Base-by-base conservation (phyloP, 352 stramenopile species). In the Aphanomyces cochlioides region DNA sequence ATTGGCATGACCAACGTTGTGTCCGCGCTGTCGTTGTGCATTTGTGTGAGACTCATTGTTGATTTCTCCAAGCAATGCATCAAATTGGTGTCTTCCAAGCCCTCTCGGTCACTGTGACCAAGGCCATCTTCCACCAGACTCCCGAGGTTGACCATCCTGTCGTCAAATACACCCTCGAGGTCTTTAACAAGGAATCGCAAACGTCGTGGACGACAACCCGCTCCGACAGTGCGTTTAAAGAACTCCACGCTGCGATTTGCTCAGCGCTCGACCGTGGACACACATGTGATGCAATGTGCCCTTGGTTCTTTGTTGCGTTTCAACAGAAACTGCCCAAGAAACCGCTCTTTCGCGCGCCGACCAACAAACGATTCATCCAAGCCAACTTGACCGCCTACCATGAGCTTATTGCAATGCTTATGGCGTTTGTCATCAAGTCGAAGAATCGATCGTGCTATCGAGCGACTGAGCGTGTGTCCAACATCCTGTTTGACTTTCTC, bases 301-400 rank as follows among this genome's bases (percentile, higher is more conserved):
- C 54, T 17, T 61, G 54, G 54, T 61, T 61, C 37, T 61, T 40
- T n/a, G 54, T 61, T 7, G 54, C 39, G 17, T 28, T 61, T 28
- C 54, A 61, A 37, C 54, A 61, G 43, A 61, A 61, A 37, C 39
- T 61, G 28, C 54, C 54, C 13, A 61, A 61, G 54, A 37, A 39
- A 37, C 54, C 19, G 12, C 37, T 19, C 17, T 61, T 61, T 39
- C 54, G 54, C 8, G 19, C 13, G 54, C 15, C 54, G 28, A 61
- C 54, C 7, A 28, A 61, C n/a, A 12, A 28, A 19, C 13, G 21
- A 10, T 28, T 4, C 19, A 37, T 61, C 5, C 28, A 19, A 7
- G 19, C 54, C 6, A 28, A 61, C 54, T 61, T 61, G 54, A 37
- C 39, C 19, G 8, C 19, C 10, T 61, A 61, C 54, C 54, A 61